Conservation (phyloP, 345 rosid species). For the Eucalyptus regnans region DNA sequence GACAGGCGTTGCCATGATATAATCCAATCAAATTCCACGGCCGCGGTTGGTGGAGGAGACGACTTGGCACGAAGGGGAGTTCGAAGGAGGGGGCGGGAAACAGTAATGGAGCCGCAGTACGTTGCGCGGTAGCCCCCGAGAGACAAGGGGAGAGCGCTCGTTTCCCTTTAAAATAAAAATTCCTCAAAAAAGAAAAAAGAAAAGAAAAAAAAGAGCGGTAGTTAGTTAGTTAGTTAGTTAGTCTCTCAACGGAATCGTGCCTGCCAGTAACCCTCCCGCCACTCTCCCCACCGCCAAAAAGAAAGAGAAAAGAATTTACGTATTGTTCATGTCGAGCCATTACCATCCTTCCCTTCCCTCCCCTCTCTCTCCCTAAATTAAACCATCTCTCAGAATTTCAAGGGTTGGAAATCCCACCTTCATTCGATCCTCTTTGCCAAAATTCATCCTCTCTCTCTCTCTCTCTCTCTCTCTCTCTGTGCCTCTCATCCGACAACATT, state of each 20-base stretch:
- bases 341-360: not conserved
- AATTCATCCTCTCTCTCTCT: not conserved
- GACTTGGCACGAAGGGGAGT: not conserved
- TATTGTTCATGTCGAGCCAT: not conserved
- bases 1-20: not conserved
- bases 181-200: not conserved
- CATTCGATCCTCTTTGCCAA: not conserved
- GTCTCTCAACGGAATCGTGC: constrained; percentile 14
- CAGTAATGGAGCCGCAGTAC: not conserved
- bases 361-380: not conserved
- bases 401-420: not conserved
- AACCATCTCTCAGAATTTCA: not conserved
- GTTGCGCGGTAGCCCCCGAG: constrained; percentile 68
- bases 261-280: not conserved
- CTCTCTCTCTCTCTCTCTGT: not conserved
- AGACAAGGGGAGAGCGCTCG: constrained; percentile 8
- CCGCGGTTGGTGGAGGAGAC: not conserved
- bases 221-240: not conserved
- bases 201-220: not conserved
- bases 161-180: not conserved
- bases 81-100: not conserved
- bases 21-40: not conserved
- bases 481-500: not conserved
- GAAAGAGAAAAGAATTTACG: not conserved
- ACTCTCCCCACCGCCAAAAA: not conserved